phyloP scores from a whole-genome alignment of 495 filamentous ascomycete genomes.

The Cetradonia linearis region DNA sequence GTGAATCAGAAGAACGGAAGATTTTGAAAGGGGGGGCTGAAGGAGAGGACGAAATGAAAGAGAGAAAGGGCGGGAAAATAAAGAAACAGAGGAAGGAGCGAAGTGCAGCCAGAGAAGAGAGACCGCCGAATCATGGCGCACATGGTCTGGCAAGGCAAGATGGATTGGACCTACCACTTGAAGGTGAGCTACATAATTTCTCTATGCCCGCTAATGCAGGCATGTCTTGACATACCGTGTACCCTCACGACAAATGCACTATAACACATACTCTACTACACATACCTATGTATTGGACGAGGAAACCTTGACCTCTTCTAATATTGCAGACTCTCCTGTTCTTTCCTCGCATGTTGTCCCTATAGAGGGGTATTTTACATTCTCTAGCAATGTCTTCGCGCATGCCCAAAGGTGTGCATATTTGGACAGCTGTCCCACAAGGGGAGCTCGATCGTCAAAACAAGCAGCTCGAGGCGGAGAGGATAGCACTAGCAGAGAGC shows the following conservation, averaged over 20 bases:
- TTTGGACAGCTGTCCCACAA: neutral
- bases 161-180: slow-evolving; percentile 44
- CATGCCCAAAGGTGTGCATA: neutral
- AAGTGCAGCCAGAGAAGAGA: slow-evolving; percentile 41
- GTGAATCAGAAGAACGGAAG: slow-evolving; percentile 34
- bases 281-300: neutral
- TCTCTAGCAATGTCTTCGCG: neutral
- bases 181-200: slow-evolving; percentile 43
- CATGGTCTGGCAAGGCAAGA: slow-evolving; percentile 59
- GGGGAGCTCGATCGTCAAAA: neutral
- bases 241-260: neutral
- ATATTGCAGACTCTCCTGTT: neutral
- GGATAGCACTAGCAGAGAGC: neutral
- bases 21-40: slow-evolving; percentile 38
- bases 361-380: neutral
- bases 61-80: slow-evolving; percentile 36
- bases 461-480: neutral
- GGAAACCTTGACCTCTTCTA: neutral
- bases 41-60: slow-evolving; percentile 41
- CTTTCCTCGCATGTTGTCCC: neutral
- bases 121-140: slow-evolving; percentile 51
- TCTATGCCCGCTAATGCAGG: neutral
- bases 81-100: slow-evolving; percentile 44
- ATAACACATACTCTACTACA: neutral
- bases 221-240: neutral